phyloP scores from a whole-genome alignment of 169 alveolate genomes.

The Plasmodium vivax region DNA sequence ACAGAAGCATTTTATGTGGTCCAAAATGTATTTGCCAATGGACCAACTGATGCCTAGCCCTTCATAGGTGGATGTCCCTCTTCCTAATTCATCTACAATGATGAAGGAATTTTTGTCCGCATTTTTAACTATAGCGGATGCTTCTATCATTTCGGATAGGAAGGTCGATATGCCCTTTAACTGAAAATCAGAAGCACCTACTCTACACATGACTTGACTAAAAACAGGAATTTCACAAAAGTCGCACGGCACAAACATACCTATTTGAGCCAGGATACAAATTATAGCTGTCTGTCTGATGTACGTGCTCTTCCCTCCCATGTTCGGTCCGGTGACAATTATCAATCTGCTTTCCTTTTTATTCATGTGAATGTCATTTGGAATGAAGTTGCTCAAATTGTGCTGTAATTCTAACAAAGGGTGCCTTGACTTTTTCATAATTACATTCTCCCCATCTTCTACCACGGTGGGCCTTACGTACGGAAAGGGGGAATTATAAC shows the following conservation, averaged over 20 bases:
- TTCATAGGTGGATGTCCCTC: slow-evolving; percentile 98
- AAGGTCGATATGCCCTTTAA: slow-evolving; percentile 96
- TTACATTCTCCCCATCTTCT: slow-evolving; percentile 84
- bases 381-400: slow-evolving; percentile 84
- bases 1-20: slow-evolving; percentile 92
- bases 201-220: slow-evolving; percentile 95
- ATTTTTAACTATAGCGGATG: slow-evolving; percentile 92
- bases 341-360: slow-evolving; percentile 87
- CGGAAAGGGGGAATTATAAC: slow-evolving; percentile 86
- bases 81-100: slow-evolving; percentile 97
- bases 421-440: slow-evolving; percentile 89
- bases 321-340: slow-evolving; percentile 98
- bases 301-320: slow-evolving; percentile 99
- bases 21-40: slow-evolving; percentile 93
- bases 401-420: slow-evolving; percentile 88
- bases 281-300: slow-evolving; percentile 90
- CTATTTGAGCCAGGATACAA: slow-evolving; percentile 91
- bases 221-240: slow-evolving; percentile 93
- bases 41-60: slow-evolving; percentile 99
- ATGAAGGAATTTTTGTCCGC: slow-evolving; percentile 93
- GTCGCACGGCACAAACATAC: slow-evolving; percentile 95
- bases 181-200: slow-evolving; percentile 97
- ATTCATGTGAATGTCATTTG: slow-evolving; percentile 89
- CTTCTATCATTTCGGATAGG: slow-evolving; percentile 98
- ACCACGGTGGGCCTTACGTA: slow-evolving; percentile 92